phyloP scores from a whole-genome alignment of 164 flowering plant species.

The Brasenia schreberi region DNA sequence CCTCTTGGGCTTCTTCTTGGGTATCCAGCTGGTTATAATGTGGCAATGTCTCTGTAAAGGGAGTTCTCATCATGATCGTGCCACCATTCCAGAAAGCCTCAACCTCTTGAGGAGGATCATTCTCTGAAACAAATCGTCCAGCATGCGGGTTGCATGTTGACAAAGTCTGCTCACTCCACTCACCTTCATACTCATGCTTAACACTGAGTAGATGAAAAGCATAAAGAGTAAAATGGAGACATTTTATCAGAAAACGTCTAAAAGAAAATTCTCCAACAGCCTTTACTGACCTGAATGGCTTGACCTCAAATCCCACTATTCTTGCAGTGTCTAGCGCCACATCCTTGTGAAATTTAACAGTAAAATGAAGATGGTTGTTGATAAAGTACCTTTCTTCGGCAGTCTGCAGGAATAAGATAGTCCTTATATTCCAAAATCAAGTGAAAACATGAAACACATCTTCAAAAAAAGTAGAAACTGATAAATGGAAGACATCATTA shows the following conservation, averaged over 20 bases:
- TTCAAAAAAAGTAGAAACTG: too few species aligned
- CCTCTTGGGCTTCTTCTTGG: slow-evolving; percentile 5
- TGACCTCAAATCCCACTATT: slow-evolving; percentile 95
- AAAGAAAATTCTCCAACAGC: not conserved
- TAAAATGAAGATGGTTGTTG: slow-evolving; percentile 74
- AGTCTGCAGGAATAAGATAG: slow-evolving; percentile 30
- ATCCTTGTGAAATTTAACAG: slow-evolving; percentile 81
- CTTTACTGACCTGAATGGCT: slow-evolving; percentile 61
- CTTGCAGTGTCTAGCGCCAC: slow-evolving; percentile 46
- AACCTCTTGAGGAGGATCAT: slow-evolving; percentile 82
- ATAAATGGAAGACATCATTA: too few species aligned
- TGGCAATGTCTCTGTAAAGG: slow-evolving; percentile 3
- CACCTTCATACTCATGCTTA: slow-evolving; percentile 75
- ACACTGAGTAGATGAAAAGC: slow-evolving; percentile 30
- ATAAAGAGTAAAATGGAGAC: not conserved
- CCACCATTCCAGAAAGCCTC: slow-evolving; percentile 18
- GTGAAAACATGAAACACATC: too few species aligned
- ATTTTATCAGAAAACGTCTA: not conserved
- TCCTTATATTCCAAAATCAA: not conserved
- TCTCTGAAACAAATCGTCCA: slow-evolving; percentile 40
- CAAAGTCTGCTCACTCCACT: slow-evolving; percentile 65
- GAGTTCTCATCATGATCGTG: slow-evolving; percentile 2
- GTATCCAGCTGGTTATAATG: slow-evolving; percentile 7
- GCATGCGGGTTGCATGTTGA: slow-evolving; percentile 92
- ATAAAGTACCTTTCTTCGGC: slow-evolving; percentile 79